Evolutionary conservation across 2,329 filamentous ascomycete genomes (phyloP), one percentile per base, ranked within the genome.

Genomic region (Neopestalotiopsis sp.): DNA sequence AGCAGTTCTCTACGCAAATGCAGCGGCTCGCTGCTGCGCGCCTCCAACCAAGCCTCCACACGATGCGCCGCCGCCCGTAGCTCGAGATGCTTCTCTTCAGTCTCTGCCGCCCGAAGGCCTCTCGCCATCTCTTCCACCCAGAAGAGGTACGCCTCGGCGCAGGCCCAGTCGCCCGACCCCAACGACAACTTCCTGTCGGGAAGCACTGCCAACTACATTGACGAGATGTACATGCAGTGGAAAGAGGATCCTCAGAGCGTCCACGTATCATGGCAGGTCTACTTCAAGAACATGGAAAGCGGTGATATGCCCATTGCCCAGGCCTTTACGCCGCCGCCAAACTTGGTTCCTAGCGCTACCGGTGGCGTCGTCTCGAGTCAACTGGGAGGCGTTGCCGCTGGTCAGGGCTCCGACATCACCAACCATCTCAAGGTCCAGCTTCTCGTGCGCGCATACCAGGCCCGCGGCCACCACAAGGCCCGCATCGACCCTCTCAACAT

Each of bases 141-240:
- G 76, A 86, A 83, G 75, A 81, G 84, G 76, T 86, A 87, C 82
- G 85, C 87, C 71, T 88, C 88, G 72, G 84, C 88, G 67, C 84
- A 84, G 69, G 82, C 86, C 67, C 84, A 83, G 68, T 80, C 88
- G 24, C 89, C 89, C 72, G 94, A 97, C 80, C 90, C 95, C 73
- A 97, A 93, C 82, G 96, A 99, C 84, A 97, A 91, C 84, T 99
- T 99, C 88, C 89, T 99, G 71, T 94, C 94, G 72, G 96, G 96
- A 74, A 98, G 94, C 86, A 96, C 95, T 70, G 96, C 96, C 83
- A 98, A 97, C 86, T 99, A 99, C 85, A 94, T 99, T 80, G 96
- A 99, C 82, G 96, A 98, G 87, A 99, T 99, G 96, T 99, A 99
- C 84, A 87, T 98, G 86, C 91, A 95, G 80, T 99, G 96, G 96